Evolutionary conservation across 148 eudicot species (phyloP), one percentile per base, ranked within the genome.

Genomic region (Vaccinium darrowii): DNA sequence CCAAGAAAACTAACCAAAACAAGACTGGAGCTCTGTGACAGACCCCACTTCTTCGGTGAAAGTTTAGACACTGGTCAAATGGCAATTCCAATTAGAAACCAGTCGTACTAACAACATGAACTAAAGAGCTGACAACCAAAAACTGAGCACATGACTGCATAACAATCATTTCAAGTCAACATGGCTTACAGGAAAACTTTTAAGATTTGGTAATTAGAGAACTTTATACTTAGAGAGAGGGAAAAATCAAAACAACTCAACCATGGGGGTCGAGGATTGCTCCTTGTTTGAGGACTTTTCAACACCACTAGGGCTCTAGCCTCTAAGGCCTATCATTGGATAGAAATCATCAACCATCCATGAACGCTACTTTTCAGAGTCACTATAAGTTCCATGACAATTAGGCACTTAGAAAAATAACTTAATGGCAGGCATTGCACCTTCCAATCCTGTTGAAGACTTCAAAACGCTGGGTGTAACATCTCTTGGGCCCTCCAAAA

Each of bases 11-110:
- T 87, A 86, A 92, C 81, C 87, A 95, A 80, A 88, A 85, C 88
- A 88, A 90, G 83, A 86, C 93, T 90, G 1, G 99, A 94, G 86
- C 90, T 88, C 82, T 94, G 93, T 76, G 91, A 91, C 82, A 93
- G 86, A 83, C 99, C 98, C 99, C 99, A 94, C 87, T 96, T 94
- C 89, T 94, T 94, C 15, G 99, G 98, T 84, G 99, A 90, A 83
- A 94, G 94, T 87, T 96, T 96, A 57, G 95, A 88, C 71, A 88
- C 99, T 96, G 90, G 25, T 80, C 25, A 80, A 33, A 71, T 15
- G 84, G 81, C 14, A 53, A 73, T 51, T 76, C 54, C 56, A 62
- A 19, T 74, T 76, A 76, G 73, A 33, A 79, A 27, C 33, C 14
- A 73, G 62, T 57, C 11, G 10, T 25, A 36, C 33, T 11, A 27